Base-by-base conservation (phyloP, 345 rosid genomes). In the Ceriops decandra region DNA sequence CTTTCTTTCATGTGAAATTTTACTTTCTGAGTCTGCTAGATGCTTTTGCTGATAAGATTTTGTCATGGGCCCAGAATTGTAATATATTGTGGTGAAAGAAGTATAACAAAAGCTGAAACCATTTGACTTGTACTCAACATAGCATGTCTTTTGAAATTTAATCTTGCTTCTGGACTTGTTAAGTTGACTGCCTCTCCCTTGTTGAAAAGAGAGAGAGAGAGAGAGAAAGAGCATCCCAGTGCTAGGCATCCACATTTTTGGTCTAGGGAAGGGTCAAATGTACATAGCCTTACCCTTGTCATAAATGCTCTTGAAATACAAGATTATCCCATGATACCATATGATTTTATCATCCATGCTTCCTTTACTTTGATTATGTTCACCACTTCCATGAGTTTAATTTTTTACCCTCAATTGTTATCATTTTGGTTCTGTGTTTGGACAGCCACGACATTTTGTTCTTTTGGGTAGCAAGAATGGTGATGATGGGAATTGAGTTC, bases 401-500 rank as follows among this genome's bases (percentile, higher is more conserved):
- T 61, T 52, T 33, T 49, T 10, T 28, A 52, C 42, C 54, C 24
- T 57, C 73, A 66, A 70, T 72, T 61, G 26, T 22, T 59, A 33
- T 60, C 66, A 52, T 27, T 56, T 60, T 73, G 52, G 74, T 52
- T 66, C 71, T 64, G 36, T 81, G 57, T 82, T 82, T 82, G 79
- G 75, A 68, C 96, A 93, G 98, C 86, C 98, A 93, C 85, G 98
- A 93, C 77, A 93, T 93, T 72, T 78, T 93, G 75, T 93, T 93
- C 89, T 93, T 93, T 73, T 93, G 98, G 98, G 98, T 93, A 54
- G 98, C 98, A 77, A 91, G 98, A 82, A 93, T 93, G 98, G 83
- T 91, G 65, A 93, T 93, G 97, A 93, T 93, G 98, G 98, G 98
- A 76, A 83, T 93, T 70, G 97, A 93, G 81, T 88, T 93, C 77